Conservation (phyloP, 805 yeast species). For the Kregervanrija pseudodelftensis region DNA sequence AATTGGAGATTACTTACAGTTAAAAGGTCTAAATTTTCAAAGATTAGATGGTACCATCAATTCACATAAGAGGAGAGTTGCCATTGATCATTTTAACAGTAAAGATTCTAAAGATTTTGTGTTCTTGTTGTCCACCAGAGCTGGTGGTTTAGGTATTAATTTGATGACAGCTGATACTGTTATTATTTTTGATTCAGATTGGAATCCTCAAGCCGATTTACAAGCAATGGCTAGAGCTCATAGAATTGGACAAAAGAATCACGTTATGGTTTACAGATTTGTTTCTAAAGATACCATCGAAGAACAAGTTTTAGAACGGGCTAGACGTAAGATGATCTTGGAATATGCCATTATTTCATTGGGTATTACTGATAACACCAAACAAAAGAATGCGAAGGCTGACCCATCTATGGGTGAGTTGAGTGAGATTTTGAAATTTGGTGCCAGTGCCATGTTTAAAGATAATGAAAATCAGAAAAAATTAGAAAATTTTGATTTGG, state of each 20-base stretch:
- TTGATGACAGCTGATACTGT: constrained; percentile 99
- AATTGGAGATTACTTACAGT: constrained; percentile 82
- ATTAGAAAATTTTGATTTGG: constrained; percentile 89
- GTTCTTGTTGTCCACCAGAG: constrained; percentile 87
- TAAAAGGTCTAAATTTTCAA: constrained; percentile 84
- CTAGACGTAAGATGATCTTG: constrained; percentile 94
- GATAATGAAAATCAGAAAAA: constrained; percentile 91
- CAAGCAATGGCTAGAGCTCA: constrained; percentile 99
- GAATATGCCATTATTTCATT: constrained; percentile 96
- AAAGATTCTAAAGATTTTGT: constrained; percentile 90
- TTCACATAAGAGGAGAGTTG: constrained; percentile 84
- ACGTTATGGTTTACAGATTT: constrained; percentile 93
- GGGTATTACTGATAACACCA: constrained; percentile 77
- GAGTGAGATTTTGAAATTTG: constrained; percentile 90
- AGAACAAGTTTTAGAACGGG: constrained; percentile 94
- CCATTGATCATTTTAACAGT: constrained; percentile 95
- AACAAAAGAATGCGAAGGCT: constrained; percentile 43
- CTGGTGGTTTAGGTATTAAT: constrained; percentile 98
- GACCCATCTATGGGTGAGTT: constrained; percentile 84
- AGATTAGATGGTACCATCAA: constrained; percentile 96
- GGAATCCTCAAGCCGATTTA: constrained; percentile 99
- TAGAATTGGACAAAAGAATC: constrained; percentile 98
- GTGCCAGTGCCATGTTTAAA: constrained; percentile 97
- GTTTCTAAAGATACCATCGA: constrained; percentile 98
- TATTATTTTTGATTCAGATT: constrained; percentile 93